Conservation (phyloP, 192 early-diverging fungal genomes). For the Phlyctochytrium arcticum region DNA sequence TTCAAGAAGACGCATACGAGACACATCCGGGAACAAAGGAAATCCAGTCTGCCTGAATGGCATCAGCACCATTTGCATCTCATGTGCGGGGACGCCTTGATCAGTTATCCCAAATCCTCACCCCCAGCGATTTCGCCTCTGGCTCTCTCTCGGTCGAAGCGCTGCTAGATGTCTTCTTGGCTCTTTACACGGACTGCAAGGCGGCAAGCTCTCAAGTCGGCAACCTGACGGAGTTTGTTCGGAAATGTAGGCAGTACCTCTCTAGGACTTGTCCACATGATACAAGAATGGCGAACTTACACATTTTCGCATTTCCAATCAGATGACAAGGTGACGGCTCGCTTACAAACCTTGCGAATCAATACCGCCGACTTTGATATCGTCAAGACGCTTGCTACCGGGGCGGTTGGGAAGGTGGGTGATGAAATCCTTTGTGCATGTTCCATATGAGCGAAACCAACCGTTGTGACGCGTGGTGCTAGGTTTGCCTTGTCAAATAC, state of each 20-base stretch:
- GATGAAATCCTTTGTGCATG: slow-evolving; percentile 10
- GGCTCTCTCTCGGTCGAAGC: slow-evolving; percentile 45
- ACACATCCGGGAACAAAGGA: too few relatives aligned
- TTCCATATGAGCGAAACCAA: slow-evolving; percentile 1
- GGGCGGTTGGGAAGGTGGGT: slow-evolving; percentile 66
- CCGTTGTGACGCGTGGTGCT: slow-evolving; percentile 36
- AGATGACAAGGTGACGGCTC: slow-evolving; percentile 42
- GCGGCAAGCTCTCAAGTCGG: slow-evolving; percentile 32
- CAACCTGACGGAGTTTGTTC: slow-evolving; percentile 40
- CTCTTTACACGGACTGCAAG: slow-evolving; percentile 52
- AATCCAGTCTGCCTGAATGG: slow-evolving; percentile 2
- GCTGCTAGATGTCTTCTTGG: slow-evolving; percentile 49
- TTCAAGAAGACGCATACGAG: too few relatives aligned
- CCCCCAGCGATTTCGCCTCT: slow-evolving; percentile 22
- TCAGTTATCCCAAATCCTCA: slow-evolving; percentile 32
- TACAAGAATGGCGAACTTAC: too few relatives aligned
- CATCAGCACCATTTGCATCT: slow-evolving; percentile 9
- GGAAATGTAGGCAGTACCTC: slow-evolving; percentile 44
- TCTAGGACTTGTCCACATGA: too few relatives aligned
- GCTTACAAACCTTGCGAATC: slow-evolving; percentile 49
- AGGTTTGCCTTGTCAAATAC: slow-evolving; percentile 78
- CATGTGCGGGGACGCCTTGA: slow-evolving; percentile 29
- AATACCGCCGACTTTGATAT: slow-evolving; percentile 74
- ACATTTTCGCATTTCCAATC: too few relatives aligned
- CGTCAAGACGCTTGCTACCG: slow-evolving; percentile 69